Evolutionary conservation across 1,284 basidiomycete species (phyloP), one percentile per base, ranked within the genome.

Genomic region (Earliella scabrosa): DNA sequence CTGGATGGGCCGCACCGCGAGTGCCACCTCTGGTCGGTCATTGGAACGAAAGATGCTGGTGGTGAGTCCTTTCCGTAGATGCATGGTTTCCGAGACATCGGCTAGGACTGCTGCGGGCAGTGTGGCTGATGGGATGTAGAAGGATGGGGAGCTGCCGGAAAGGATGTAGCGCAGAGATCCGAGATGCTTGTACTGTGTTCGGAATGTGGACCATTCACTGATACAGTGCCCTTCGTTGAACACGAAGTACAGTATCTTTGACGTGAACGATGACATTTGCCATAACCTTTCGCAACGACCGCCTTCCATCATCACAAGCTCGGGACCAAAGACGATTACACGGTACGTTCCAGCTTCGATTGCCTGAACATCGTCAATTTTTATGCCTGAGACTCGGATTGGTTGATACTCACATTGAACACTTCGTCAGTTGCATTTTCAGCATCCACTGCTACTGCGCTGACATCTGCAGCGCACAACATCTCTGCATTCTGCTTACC

Each of bases 161-260:
- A 75, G 56, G 4, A 73, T 45, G 50, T 66, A 67, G 9, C 65
- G 60, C 0, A 75, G 63, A 0, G 50, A 40, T 1, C 66, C 63
- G 26, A n/a, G n/a, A n/a, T n/a, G 71, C 46, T 23, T 71, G 31
- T 16, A 56, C 56, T 60, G 69, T 75, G 47, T 74, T 2, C 68
- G 61, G 54, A 76, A 75, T 0, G 41, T 26, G 14, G 71, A 70
- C 75, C 74, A 76, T 34, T 65, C 54, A 26, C 66, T 70, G 35
- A 74, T 64, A 50, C 73, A 75, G 39, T 77, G 74, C 0, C 52
- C 75, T 59, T 77, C 71, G 52, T 77, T 73, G 45, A 70, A 70
- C 1, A 69, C 60, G 13, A 76, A 34, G 50, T 61, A 65, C 9
- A 73, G 23, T 4, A 76, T 38, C 2, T 46, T 35, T 2, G 35